Base-by-base conservation (phyloP, 2,329 filamentous ascomycete genomes). In the Pseudogymnoascus verrucosus region DNA sequence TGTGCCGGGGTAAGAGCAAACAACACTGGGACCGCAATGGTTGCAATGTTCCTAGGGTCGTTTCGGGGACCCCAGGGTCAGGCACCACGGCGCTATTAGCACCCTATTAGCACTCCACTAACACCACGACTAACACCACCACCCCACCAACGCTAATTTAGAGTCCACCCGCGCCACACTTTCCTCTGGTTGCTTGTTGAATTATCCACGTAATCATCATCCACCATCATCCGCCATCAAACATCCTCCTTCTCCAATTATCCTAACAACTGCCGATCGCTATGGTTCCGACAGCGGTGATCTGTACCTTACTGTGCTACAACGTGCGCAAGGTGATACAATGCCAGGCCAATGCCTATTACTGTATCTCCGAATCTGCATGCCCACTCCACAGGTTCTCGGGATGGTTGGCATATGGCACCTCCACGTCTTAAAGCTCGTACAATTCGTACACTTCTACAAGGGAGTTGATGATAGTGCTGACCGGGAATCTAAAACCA, bases 61-160 rank as follows among this genome's bases (percentile, higher is more conserved):
- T 31, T 31, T 54, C 47, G 12, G 26, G 47, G 47, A 34, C 10
- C 31, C 47, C 47, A 54, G 47, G 26, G 47, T 31, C 47, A 54
- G 47, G 47, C 47, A 54, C 47, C 7, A 54, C 23, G 31, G 31
- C 11, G 31, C 31, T 34, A 34, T 34, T 34, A 51, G 16, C 10
- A 34, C 31, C 16, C 16, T 42, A 42, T 16, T 42, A 42, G 39
- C 42, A 51, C 21, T n/a, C 44, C 26, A 51, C 7, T 16, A 23
- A 14, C 10, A 3, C 11, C 36, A 37, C 36, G 4, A 40, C 39
- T n/a, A 21, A 23, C 16, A 44, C 19, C 47, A 51, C 47, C 26
- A 54, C 26, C 47, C 47, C 26, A 54, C 47, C 47, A 54, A 54
- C 47, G 47, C 47, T 54, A 54, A 31, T 31, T 54, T 54, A 54